Percentiles rank a stretch among this genome's conserved stretches.
These are phyloP conservation scores for Bullera alba DNA, from an alignment of 768 basidiomycete genomes.

Conservation along the genomic window DNA sequence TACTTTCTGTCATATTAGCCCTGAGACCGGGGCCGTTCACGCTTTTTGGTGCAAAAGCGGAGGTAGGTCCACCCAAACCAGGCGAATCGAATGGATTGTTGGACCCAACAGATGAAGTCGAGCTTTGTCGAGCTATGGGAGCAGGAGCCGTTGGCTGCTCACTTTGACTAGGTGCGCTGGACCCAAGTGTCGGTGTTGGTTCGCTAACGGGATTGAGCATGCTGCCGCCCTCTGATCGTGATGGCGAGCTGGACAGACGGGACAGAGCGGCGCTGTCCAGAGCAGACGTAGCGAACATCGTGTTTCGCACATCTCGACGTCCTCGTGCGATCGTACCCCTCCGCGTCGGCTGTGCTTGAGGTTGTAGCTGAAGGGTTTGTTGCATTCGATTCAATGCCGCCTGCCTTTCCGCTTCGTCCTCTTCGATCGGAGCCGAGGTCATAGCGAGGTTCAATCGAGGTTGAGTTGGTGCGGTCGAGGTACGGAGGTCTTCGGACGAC, in stretches of 20 bases:
- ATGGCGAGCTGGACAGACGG: too few relatives aligned
- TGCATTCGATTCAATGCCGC: conserved; percentile 45
- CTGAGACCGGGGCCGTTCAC: conserved; percentile 39
- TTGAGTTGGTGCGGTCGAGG: conserved; percentile 12
- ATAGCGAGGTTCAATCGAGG: conserved; percentile 39
- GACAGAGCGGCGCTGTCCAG: conserved; percentile 10
- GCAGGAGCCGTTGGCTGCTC: background rate
- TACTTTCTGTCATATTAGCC: conserved; percentile 46
- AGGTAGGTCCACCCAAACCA: conserved; percentile 8
- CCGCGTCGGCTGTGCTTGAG: conserved; percentile 22
- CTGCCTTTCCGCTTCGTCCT: conserved; percentile 44
- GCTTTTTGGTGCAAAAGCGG: conserved; percentile 13
- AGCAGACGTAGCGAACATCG: conserved; percentile 36
- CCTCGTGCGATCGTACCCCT: conserved; percentile 44
- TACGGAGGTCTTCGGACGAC: background rate
- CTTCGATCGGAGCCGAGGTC: conserved; percentile 41
- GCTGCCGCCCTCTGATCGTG: too few relatives aligned
- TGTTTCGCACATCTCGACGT: conserved; percentile 47
- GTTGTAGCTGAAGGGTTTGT: conserved; percentile 42
- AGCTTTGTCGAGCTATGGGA: conserved; percentile 16
- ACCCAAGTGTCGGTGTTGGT: background rate
- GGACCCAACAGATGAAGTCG: conserved; percentile 23
- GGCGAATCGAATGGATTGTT: conserved; percentile 43
- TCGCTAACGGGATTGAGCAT: background rate
- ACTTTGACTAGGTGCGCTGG: background rate